Percentiles rank a stretch among this genome's conserved stretches.
Evolutionary conservation across 208 protist species (phyloP).

Genomic region (Leishmania tarentolae): DNA sequence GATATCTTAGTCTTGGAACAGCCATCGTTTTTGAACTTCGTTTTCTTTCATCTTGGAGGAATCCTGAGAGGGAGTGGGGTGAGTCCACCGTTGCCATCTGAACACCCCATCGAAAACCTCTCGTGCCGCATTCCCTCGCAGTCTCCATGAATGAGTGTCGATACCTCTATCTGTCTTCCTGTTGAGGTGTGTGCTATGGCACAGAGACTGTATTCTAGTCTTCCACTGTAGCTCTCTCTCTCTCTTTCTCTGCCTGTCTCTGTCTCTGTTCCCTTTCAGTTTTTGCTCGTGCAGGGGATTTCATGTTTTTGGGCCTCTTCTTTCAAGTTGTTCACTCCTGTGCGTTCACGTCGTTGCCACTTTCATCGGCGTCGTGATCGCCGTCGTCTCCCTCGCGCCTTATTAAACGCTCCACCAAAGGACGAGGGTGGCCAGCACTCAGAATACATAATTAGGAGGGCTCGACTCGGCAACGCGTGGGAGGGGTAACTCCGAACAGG

Average conservation of each 20-base stretch:
- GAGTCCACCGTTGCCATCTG: neutral
- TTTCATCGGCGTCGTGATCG: neutral
- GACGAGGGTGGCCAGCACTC: neutral
- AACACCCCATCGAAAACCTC: neutral
- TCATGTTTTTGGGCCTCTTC: neutral
- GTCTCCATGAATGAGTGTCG: neutral
- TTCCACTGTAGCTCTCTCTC: neutral
- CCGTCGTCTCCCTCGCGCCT: neutral
- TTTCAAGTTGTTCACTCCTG: neutral
- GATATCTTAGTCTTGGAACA: neutral
- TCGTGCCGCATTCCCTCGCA: neutral
- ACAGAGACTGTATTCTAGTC: neutral
- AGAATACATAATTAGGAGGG: neutral
- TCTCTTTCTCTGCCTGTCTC: neutral
- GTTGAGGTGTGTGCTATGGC: neutral
- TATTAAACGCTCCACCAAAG: neutral
- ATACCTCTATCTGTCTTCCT: too few species aligned
- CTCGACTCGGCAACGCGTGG: neutral
- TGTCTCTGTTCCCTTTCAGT: neutral
- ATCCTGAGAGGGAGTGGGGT: neutral
- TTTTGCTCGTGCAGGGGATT: neutral
- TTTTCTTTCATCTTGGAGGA: neutral
- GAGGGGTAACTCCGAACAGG: neutral
- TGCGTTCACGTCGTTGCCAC: too few species aligned
- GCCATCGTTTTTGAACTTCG: neutral